phyloP scores from a whole-genome alignment of 2,329 filamentous ascomycete species.

The Monilinia vaccinii-corymbosi region DNA sequence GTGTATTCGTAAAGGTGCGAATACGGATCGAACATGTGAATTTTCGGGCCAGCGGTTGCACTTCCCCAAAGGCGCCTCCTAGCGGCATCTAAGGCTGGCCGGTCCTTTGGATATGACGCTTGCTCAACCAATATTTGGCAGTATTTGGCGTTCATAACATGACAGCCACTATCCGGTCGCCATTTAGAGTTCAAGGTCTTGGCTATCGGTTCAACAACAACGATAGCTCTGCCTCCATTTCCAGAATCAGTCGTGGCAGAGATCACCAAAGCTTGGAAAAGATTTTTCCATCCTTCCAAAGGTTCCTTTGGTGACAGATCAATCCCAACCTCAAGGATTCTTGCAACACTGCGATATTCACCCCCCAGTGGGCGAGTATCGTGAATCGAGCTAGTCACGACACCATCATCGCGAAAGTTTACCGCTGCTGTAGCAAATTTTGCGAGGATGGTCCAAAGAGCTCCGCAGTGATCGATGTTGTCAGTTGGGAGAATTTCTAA shows the following conservation, averaged over 20 bases:
- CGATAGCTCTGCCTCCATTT: slow-evolving; percentile 55
- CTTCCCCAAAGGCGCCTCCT: slow-evolving; percentile 59
- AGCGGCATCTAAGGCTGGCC: slow-evolving; percentile 55
- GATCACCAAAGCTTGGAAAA: slow-evolving; percentile 49
- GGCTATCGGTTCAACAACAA: slow-evolving; percentile 63
- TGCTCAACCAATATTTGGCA: slow-evolving; percentile 21
- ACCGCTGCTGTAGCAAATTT: slow-evolving; percentile 20
- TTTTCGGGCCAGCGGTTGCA: slow-evolving; percentile 33
- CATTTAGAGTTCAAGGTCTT: slow-evolving; percentile 39
- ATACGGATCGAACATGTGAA: slow-evolving; percentile 49
- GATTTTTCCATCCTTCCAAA: slow-evolving; percentile 34
- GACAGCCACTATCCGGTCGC: slow-evolving; percentile 17
- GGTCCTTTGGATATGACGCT: slow-evolving; percentile 49
- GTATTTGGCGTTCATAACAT: slow-evolving; percentile 24
- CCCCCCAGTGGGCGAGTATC: slow-evolving; percentile 45
- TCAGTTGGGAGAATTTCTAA: slow-evolving; percentile 19
- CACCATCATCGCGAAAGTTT: slow-evolving; percentile 16
- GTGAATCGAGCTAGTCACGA: slow-evolving; percentile 27
- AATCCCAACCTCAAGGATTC: slow-evolving; percentile 56
- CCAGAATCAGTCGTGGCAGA: slow-evolving; percentile 55
- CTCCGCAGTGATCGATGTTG: slow-evolving; percentile 23
- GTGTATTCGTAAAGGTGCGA: slow-evolving; percentile 56
- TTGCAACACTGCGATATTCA: slow-evolving; percentile 61
- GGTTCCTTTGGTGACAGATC: slow-evolving; percentile 28
- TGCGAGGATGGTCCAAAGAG: slow-evolving; percentile 26